Evolutionary conservation across 2,329 filamentous ascomycete genomes (phyloP).

Genomic region (Aspergillus novoparasiticus): DNA sequence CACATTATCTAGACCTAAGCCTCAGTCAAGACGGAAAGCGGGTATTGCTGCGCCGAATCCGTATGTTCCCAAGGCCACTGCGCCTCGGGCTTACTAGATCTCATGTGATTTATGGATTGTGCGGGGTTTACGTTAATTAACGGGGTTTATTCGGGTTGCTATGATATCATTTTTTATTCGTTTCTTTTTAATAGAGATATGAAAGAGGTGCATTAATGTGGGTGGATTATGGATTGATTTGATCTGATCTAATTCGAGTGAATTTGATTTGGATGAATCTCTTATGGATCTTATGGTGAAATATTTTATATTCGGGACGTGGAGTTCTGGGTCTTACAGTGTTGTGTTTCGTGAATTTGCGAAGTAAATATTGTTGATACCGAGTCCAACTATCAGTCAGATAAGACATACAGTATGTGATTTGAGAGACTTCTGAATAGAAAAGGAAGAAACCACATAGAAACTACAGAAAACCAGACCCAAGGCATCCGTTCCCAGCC

Average conservation of each 20-base stretch:
- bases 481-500: constrained; percentile 4
- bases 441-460: background rate
- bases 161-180: background rate
- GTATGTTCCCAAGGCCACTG: constrained; percentile 15
- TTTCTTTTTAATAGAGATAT: background rate
- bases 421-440: background rate
- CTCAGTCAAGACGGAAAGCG: constrained; percentile 42
- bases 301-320: background rate
- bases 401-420: constrained; percentile 1
- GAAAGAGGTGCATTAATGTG: background rate
- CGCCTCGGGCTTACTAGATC: constrained; percentile 9
- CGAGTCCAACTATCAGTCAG: background rate
- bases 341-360: background rate
- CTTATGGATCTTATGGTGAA: background rate
- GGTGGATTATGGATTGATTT: background rate
- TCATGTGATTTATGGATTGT: background rate
- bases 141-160: background rate
- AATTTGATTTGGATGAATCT: background rate
- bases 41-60: constrained; percentile 38
- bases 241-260: background rate
- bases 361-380: background rate
- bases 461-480: constrained; percentile 1
- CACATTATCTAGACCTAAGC: constrained; percentile 43
- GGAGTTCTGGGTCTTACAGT: background rate
- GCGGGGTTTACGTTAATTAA: background rate